These are phyloP conservation scores for Onygenales sp. DNA, from an alignment of 2,329 filamentous ascomycete genomes.

Conservation along the genomic window DNA sequence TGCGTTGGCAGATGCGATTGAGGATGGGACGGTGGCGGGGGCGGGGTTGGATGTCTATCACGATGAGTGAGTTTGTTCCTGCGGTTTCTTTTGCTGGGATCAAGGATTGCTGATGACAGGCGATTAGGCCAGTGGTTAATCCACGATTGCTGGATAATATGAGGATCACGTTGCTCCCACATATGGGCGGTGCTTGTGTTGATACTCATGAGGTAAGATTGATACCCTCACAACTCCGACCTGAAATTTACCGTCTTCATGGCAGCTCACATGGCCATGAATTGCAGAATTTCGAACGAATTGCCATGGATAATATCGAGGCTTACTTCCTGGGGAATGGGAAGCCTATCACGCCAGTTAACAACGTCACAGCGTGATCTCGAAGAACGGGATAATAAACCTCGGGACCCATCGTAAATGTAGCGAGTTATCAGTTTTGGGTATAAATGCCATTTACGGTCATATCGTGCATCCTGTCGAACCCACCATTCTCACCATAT, in stretches of 20 bases:
- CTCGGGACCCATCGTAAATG: not conserved
- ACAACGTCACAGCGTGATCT: conserved; percentile 6
- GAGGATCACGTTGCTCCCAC: conserved; percentile 11
- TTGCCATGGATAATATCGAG: conserved; percentile 13
- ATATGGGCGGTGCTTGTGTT: conserved; percentile 10
- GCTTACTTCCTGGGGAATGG: conserved; percentile 12
- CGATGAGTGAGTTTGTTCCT: conserved; percentile 40
- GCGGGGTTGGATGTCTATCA: conserved; percentile 68
- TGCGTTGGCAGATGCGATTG: conserved; percentile 59
- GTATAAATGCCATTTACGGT: not conserved
- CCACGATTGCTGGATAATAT: conserved; percentile 11
- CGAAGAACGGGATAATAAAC: not conserved
- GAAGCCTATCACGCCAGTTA: conserved; percentile 12
- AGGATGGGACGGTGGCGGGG: conserved; percentile 54
- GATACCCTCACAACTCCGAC: too few species aligned
- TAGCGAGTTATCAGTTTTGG: not conserved
- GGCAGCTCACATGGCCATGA: too few species aligned
- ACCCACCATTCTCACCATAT: too few species aligned
- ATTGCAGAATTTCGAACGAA: conserved; percentile 11
- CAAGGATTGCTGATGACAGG: not conserved
- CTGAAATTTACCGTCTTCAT: too few species aligned
- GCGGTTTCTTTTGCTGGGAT: not conserved
- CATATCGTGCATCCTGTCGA: too few species aligned
- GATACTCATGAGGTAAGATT: conserved; percentile 9
- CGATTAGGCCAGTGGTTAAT: conserved; percentile 9